Base-by-base conservation (phyloP, 1,284 basidiomycete genomes). In the Lignosus rhinocerotis region DNA sequence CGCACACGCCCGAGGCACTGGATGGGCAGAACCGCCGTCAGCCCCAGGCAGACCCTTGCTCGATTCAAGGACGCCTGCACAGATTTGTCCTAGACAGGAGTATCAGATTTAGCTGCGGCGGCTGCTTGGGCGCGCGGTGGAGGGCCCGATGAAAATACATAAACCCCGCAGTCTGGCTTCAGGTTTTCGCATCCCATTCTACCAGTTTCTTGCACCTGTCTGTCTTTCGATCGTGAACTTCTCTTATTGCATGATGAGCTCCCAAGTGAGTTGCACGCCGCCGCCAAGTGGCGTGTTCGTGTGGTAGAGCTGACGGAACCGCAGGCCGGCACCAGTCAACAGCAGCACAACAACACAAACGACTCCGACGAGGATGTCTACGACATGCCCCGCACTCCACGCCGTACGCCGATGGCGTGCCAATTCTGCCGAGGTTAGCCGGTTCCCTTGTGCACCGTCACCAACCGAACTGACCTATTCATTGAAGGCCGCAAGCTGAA, bases 331-430 rank as follows among this genome's bases (percentile, higher is more conserved):
- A 59, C 48, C 21, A 60, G 56, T 34, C 56, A 39, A 39, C 36
- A 61, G 16, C 62, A 61, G 43, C 14, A 38, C n/a, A 49, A 50
- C 44, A 56, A 61, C 56, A 61, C 69, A 44, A 56, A 64, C 16
- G 67, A 69, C 21, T 70, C 70, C 11, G 69, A 69, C 21, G 70
- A 71, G 38, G 70, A 72, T 19, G 70, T 70, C 36, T 68, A 65
- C 43, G 60, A 66, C 51, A 64, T 66, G 49, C 71, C 69, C 38
- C 64, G 69, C 55, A 72, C 71, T 6, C 71, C 71, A n/a, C 67
- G 68, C 34, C 65, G 71, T 21, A 72, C 71, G 0, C 69, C 70
- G 1, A 69, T 72, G 67, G 71, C 71, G 16, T 72, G 71, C 43
- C 68, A 67, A 39, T 72, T 72, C 58, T 72, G 71, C 50, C 55